These are phyloP conservation scores for Poterioochromonas sp. DNA, from an alignment of 352 stramenopile genomes.

Conservation along the genomic window DNA sequence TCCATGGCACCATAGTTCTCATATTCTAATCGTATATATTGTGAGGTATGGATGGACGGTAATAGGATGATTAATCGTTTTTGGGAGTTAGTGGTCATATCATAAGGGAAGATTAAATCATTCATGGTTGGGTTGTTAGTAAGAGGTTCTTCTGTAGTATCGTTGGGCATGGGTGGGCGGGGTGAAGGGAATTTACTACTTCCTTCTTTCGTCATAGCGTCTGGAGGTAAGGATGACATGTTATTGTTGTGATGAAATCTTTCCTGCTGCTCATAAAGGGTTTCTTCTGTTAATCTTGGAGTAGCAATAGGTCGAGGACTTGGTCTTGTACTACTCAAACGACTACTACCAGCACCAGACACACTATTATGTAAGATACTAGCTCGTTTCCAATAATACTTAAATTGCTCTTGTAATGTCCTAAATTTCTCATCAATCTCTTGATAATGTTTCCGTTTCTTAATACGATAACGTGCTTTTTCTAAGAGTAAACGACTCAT, in stretches of 20 bases:
- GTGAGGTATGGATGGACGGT: conserved; percentile 62
- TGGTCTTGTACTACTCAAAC: no score
- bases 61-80: conserved; percentile 59
- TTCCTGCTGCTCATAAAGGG: background rate
- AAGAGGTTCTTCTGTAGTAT: no score
- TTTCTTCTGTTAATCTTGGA: background rate
- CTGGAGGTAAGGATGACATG: background rate
- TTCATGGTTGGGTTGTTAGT: no score
- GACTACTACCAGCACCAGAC: no score
- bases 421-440: no score
- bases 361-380: background rate
- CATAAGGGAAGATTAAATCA: no score
- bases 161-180: no score
- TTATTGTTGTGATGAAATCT: background rate
- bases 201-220: no score
- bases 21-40: conserved; percentile 55
- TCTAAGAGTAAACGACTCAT: conserved; percentile 52
- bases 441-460: background rate
- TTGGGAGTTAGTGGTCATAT: background rate
- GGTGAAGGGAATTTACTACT: no score
- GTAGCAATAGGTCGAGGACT: no score
- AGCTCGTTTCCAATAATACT: background rate
- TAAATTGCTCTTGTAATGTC: no score
- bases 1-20: conserved; percentile 62
- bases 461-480: conserved; percentile 43